phyloP scores from a whole-genome alignment of 352 stramenopile species.

The Thraustochytrium striatum region DNA sequence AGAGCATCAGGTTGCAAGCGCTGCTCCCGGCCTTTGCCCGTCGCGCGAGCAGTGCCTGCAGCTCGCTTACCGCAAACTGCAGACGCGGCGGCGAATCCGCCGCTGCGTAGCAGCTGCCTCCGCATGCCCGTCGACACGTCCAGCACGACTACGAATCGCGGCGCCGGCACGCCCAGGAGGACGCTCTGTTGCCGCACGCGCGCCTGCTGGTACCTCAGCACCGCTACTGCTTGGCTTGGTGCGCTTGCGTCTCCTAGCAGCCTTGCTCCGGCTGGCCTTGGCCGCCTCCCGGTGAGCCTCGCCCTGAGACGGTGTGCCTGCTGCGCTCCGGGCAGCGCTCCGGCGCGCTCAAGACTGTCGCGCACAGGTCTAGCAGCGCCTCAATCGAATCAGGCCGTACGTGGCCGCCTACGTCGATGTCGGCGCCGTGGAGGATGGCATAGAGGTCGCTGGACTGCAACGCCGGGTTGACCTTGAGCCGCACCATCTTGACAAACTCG shows the following conservation, averaged over 20 bases:
- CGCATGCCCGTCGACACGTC: slow-evolving; percentile 22
- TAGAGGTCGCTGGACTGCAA: background rate
- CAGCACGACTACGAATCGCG: slow-evolving; percentile 8
- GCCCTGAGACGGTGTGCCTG: background rate
- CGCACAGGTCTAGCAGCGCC: background rate
- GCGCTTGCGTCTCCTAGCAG: background rate
- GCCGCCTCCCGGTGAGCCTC: background rate
- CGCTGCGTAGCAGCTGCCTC: background rate
- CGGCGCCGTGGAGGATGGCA: slow-evolving; percentile 17
- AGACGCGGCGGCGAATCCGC: background rate
- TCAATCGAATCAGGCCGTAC: background rate
- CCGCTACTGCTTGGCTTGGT: background rate
- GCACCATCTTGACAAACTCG: background rate
- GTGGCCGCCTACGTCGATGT: background rate
- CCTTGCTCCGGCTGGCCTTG: background rate
- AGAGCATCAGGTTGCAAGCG: slow-evolving; percentile 12
- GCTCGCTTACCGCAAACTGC: background rate
- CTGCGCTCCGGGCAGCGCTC: background rate
- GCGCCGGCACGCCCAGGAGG: background rate
- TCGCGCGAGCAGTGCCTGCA: background rate
- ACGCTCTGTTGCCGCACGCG: background rate
- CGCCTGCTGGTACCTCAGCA: background rate
- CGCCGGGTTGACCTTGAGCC: background rate
- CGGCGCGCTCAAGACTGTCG: slow-evolving; percentile 5
- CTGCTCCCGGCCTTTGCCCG: background rate